Evolutionary conservation across 129 eudicot genomes (phyloP).

Genomic region (sunflower (Helianthus annuus)): HanXRQr2.0-SUNRISE NC_035449.2:187540381-187540880

Average conservation of each 20-base stretch:
- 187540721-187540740: conserved; percentile 37
- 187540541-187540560: conserved; percentile 1
- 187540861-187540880: conserved; percentile 59
- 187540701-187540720: conserved; percentile 46
- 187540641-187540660: conserved; percentile 71
- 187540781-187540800: conserved; percentile 55
- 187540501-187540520: too few species aligned
- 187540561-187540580: not conserved
- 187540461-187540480: too few species aligned
- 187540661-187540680: conserved; percentile 81
- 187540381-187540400: too few species aligned
- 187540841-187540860: conserved; percentile 64
- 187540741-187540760: conserved; percentile 90
- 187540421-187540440: too few species aligned
- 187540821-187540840: conserved; percentile 73
- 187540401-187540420: too few species aligned
- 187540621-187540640: conserved; percentile 44
- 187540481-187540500: too few species aligned
- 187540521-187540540: conserved; percentile 1
- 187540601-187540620: conserved; percentile 24
- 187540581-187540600: conserved; percentile 43
- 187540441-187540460: too few species aligned
- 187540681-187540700: conserved; percentile 61
- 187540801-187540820: conserved; percentile 24
- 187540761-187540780: conserved; percentile 98